Percentiles rank a stretch among this genome's conserved stretches.
These are phyloP conservation scores for Fraxinus velutina DNA, from an alignment of 305 asterid genomes.

Conservation along the genomic window DNA sequence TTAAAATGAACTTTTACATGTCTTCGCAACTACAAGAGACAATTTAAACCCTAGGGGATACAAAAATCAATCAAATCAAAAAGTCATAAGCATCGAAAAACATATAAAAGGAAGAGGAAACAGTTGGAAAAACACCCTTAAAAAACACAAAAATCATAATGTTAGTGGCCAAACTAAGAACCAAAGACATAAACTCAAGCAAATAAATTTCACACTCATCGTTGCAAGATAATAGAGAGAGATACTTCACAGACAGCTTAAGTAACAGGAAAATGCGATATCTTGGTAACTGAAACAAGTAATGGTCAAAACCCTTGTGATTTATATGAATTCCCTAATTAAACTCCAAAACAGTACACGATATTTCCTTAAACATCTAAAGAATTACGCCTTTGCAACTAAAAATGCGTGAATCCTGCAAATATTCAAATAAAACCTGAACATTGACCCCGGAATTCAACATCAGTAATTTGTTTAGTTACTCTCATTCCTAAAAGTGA, in stretches of 20 bases:
- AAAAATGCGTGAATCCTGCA: constrained; percentile 15
- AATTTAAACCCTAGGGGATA: background rate
- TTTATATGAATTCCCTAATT: background rate
- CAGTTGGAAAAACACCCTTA: background rate
- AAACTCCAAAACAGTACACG: background rate
- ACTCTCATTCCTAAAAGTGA: constrained; percentile 1
- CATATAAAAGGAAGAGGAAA: background rate
- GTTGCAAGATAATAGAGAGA: background rate
- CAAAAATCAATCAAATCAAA: background rate
- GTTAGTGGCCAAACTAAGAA: background rate
- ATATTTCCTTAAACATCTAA: background rate
- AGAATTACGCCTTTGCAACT: constrained; percentile 4
- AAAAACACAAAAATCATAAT: constrained; percentile 8
- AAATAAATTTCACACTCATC: constrained; percentile 11
- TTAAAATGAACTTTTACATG: constrained; percentile 3
- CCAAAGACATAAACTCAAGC: background rate
- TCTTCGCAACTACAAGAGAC: constrained; percentile 8
- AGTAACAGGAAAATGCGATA: constrained; percentile 14
- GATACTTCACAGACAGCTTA: constrained; percentile 20
- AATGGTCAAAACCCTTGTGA: constrained; percentile 1
- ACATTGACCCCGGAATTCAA: constrained; percentile 9
- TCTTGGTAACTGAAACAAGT: constrained; percentile 11
- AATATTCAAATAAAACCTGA: background rate
- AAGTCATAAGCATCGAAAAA: background rate
- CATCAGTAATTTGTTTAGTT: background rate